phyloP scores from a whole-genome alignment of 192 early-diverging fungal species.

The Mortierella alpina region DNA sequence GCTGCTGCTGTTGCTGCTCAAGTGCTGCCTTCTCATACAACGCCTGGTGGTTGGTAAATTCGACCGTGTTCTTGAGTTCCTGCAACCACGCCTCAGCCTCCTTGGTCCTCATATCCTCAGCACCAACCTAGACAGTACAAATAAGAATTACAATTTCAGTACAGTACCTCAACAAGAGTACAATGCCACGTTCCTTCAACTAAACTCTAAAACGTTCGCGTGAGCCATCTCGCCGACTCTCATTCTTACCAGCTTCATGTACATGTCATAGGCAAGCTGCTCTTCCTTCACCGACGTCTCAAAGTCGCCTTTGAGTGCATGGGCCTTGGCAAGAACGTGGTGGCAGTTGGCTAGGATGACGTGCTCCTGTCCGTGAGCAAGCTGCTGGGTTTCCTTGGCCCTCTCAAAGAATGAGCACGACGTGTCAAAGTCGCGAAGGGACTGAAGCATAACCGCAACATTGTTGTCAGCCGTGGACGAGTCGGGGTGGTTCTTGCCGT shows the following conservation, averaged over 20 bases:
- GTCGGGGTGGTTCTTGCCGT: conserved; percentile 82
- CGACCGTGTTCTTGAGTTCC: conserved; percentile 62
- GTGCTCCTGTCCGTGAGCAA: conserved; percentile 76
- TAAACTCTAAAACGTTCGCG: background rate
- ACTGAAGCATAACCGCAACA: conserved; percentile 81
- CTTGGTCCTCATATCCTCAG: conserved; percentile 77
- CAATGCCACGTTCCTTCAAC: background rate
- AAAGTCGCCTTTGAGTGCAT: conserved; percentile 77
- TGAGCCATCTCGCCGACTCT: background rate
- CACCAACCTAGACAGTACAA: conserved; percentile 63
- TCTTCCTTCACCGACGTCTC: conserved; percentile 79
- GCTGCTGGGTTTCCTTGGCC: conserved; percentile 73
- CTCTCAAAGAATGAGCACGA: conserved; percentile 78
- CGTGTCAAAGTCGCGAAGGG: conserved; percentile 67
- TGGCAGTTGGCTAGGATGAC: conserved; percentile 60
- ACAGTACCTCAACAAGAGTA: background rate
- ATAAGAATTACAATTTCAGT: background rate
- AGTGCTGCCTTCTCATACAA: conserved; percentile 33
- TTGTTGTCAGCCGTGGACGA: conserved; percentile 86
- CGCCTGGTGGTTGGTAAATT: conserved; percentile 41
- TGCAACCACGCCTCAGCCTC: conserved; percentile 75
- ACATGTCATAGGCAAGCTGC: conserved; percentile 73
- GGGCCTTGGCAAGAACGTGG: conserved; percentile 83
- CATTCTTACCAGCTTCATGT: conserved; percentile 58
- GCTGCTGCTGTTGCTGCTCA: conserved; percentile 28